phyloP scores from a whole-genome alignment of 164 flowering plant genomes.

The Hamamelis virginiana region DNA sequence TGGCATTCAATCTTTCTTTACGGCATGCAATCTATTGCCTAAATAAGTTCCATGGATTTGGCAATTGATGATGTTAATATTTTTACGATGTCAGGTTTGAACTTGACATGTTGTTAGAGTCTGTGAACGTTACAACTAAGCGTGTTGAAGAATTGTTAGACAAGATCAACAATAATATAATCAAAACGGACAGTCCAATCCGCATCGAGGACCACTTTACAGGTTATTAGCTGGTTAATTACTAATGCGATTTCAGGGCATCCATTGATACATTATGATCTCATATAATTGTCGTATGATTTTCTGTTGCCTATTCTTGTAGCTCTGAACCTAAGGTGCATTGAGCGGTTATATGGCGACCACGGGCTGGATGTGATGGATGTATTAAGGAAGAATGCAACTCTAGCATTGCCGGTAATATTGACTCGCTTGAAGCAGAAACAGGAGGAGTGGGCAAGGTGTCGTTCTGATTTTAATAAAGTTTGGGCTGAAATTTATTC shows the following conservation, averaged over 20 bases:
- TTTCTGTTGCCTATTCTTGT: slow-evolving; percentile 18
- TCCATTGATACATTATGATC: background rate
- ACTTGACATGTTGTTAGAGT: slow-evolving; percentile 93
- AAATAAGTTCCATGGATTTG: background rate
- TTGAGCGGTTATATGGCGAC: slow-evolving; percentile 95
- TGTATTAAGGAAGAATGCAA: slow-evolving; percentile 76
- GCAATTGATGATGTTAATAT: slow-evolving; percentile 10
- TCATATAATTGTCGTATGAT: slow-evolving; percentile 2
- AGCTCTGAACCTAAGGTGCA: slow-evolving; percentile 86
- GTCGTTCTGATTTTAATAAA: slow-evolving; percentile 88
- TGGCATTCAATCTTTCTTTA: background rate
- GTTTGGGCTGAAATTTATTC: slow-evolving; percentile 93
- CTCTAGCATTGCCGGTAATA: slow-evolving; percentile 80
- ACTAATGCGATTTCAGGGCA: background rate
- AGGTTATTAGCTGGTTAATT: slow-evolving; percentile 36
- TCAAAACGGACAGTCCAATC: slow-evolving; percentile 53
- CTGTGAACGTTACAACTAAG: slow-evolving; percentile 72
- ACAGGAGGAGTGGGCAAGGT: slow-evolving; percentile 90
- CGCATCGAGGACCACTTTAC: slow-evolving; percentile 72
- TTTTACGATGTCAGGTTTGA: slow-evolving; percentile 67
- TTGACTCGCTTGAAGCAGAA: slow-evolving; percentile 91
- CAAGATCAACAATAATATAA: slow-evolving; percentile 52
- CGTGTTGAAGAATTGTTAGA: slow-evolving; percentile 84
- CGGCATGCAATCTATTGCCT: background rate
- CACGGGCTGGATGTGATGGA: slow-evolving; percentile 97